phyloP scores from a whole-genome alignment of 108 stramenopile genomes.

The Seminavis robusta region DNA sequence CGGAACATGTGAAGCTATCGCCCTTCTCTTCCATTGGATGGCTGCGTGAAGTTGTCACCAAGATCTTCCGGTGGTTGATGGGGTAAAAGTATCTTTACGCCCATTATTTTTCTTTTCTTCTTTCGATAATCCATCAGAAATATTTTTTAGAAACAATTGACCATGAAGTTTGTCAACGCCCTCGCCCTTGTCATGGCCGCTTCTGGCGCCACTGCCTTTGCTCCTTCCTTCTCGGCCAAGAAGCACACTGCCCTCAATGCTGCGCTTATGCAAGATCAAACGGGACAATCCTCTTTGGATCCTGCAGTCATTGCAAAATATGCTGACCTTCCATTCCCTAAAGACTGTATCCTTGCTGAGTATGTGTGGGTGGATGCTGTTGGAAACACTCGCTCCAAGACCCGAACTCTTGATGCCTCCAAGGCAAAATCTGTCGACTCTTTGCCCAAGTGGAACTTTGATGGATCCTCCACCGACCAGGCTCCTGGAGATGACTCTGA shows the following conservation, averaged over 20 bases:
- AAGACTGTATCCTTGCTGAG: conserved; percentile 74
- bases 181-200: conserved; percentile 13
- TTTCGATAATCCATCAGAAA: no score
- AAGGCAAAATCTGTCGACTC: conserved; percentile 46
- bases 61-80: no score
- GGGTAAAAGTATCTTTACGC: no score
- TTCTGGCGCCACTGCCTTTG: conserved; percentile 28
- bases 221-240: conserved; percentile 9
- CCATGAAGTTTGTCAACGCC: conserved; percentile 40
- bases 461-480: conserved; percentile 93
- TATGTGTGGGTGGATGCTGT: conserved; percentile 93
- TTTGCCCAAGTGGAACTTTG: conserved; percentile 96
- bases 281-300: conserved; percentile 73
- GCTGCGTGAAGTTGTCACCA: no score
- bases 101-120: no score
- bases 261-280: conserved; percentile 22
- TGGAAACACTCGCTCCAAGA: conserved; percentile 84
- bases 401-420: conserved; percentile 69
- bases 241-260: conserved; percentile 16
- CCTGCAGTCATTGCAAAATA: conserved; percentile 64
- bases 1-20: no score
- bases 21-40: no score
- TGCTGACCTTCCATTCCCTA: conserved; percentile 61
- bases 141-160: no score
- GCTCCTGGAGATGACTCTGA: conserved; percentile 97